Conservation (phyloP, 2,329 filamentous ascomycete genomes). For the Amesomyces nigricolor region DNA sequence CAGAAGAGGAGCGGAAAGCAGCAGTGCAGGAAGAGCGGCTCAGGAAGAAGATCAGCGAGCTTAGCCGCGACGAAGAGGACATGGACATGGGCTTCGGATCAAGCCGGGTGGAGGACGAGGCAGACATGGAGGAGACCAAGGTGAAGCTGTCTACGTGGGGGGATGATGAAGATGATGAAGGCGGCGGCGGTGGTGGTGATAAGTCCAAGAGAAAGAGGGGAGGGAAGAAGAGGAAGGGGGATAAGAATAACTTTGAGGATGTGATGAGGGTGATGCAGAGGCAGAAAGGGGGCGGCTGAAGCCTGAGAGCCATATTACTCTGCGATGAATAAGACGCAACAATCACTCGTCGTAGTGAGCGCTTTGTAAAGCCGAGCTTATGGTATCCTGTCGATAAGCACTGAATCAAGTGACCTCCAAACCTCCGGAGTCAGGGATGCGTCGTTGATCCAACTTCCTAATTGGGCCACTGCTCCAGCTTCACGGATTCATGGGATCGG, state of each 20-base stretch:
- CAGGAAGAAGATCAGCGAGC: constrained; percentile 66
- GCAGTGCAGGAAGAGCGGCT: constrained; percentile 59
- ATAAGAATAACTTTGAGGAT: constrained; percentile 72
- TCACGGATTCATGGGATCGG: constrained; percentile 6
- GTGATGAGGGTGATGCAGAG: constrained; percentile 73
- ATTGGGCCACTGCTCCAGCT: constrained; percentile 13
- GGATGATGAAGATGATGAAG: constrained; percentile 39
- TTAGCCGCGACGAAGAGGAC: constrained; percentile 79
- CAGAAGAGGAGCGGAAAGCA: constrained; percentile 36
- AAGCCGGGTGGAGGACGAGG: constrained; percentile 80
- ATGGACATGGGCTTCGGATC: constrained; percentile 93
- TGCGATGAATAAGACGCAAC: neutral
- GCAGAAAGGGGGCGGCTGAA: constrained; percentile 36
- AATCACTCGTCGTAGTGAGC: neutral
- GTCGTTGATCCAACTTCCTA: constrained; percentile 15
- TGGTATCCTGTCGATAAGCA: no score
- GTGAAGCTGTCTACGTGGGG: constrained; percentile 65
- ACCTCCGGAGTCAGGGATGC: neutral
- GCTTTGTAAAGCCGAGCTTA: neutral
- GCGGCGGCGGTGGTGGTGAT: constrained; percentile 38
- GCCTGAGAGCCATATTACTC: neutral
- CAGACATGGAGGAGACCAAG: constrained; percentile 65
- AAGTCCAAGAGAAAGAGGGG: constrained; percentile 62
- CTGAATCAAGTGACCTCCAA: no score
- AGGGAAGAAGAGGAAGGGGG: constrained; percentile 69